Conservation (phyloP, 2,329 filamentous ascomycete species). For the Pezicula carpinea region DNA sequence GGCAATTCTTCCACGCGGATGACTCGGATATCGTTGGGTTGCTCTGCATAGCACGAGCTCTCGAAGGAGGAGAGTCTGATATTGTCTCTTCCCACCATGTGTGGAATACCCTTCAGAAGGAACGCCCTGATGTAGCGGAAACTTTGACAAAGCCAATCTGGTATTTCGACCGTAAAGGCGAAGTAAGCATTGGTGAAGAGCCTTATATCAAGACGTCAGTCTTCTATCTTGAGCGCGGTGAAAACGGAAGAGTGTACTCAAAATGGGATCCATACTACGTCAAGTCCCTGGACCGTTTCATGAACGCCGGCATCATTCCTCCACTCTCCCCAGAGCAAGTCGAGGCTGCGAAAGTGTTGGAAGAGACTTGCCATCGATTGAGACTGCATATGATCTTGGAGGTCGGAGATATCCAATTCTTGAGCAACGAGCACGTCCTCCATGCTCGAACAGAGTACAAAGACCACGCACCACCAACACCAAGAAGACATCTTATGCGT, state of each 20-base stretch:
- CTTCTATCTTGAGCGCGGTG: conserved; percentile 70
- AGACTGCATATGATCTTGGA: conserved; percentile 82
- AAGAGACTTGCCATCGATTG: conserved; percentile 69
- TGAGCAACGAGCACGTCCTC: conserved; percentile 74
- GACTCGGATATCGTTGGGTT: conserved; percentile 80
- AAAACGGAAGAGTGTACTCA: conserved; percentile 64
- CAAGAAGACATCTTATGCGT: conserved; percentile 73
- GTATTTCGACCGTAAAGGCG: conserved; percentile 92
- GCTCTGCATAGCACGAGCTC: conserved; percentile 72
- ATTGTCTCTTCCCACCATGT: conserved; percentile 74
- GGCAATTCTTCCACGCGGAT: conserved; percentile 83
- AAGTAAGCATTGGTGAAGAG: conserved; percentile 69
- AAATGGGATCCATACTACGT: conserved; percentile 94
- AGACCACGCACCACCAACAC: conserved; percentile 62
- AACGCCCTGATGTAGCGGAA: conserved; percentile 75
- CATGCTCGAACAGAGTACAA: conserved; percentile 80
- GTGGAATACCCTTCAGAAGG: conserved; percentile 72
- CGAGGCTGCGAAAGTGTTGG: conserved; percentile 64
- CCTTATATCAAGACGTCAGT: conserved; percentile 69
- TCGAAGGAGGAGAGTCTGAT: conserved; percentile 80
- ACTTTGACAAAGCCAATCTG: conserved; percentile 73
- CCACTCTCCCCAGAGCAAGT: conserved; percentile 64
- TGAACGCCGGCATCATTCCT: conserved; percentile 67
- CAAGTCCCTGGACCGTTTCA: conserved; percentile 69
- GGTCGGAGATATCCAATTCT: conserved; percentile 83